Base-by-base conservation (phyloP, 106 monocot genomes). In the Dactylorhiza incarnata region DNA sequence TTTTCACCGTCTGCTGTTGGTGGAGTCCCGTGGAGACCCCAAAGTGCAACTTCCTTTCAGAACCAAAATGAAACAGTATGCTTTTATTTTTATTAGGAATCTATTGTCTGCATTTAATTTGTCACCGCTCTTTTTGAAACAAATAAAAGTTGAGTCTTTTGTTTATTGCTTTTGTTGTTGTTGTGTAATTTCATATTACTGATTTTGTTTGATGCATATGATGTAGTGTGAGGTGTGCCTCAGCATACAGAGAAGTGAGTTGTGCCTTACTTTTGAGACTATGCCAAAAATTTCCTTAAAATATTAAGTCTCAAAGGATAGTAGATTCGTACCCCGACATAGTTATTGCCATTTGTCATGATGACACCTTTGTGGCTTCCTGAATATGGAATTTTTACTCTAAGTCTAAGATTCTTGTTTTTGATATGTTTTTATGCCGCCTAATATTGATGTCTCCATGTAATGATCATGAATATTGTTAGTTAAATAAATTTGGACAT, bases 1-100 rank as follows among this genome's bases (percentile, higher is more conserved):
- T 93, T 93, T 71, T 84, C 92, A 68, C 83, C 94, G 61, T 83
- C 91, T 81, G 77, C 76, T 74, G 80, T 81, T 67, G 71, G 81
- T 81, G 94, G 87, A 58, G 79, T 76, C 56, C 94, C 89, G 77
- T 99, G 97, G 97, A 91, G 97, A 75, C 84, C 97, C 68, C 97
- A 81, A 80, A 88, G 62, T 78, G 52, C 84, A 71, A 67, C 80
- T 85, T 79, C 84, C 55, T 99, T 89, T 78, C 97, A 83, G 82
- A 84, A 78, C 85, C 85, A 85, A 83, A 89, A 70, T 81, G 97
- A 99, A 84, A 83, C 76, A 14, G 74, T 74, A 68, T 75, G 44
- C 44, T 78, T 70, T 22, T 48, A 22, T 45, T 4, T 29, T 29
- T 20, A 20, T 65, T 65, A 26, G 1, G 65, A 65, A 59, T 59